Evolutionary conservation across 2,329 filamentous ascomycete genomes (phyloP).

Genomic region (Celoporthe dispersa): DNA sequence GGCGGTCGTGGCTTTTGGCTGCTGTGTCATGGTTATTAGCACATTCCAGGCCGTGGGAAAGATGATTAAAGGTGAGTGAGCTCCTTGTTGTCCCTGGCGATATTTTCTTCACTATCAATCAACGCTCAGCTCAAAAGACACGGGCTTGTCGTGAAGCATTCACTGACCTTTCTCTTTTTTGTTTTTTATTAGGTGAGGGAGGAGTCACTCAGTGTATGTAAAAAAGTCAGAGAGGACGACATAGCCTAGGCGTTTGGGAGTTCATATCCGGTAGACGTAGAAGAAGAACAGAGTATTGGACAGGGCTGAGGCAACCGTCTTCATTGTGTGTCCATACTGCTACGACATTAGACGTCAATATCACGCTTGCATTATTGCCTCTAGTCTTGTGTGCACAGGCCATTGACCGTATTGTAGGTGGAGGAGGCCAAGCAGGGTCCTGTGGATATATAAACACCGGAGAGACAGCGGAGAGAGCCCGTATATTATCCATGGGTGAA

Average conservation of each 20-base stretch:
- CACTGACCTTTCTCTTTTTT: conserved; percentile 1
- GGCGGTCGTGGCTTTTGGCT: conserved; percentile 37
- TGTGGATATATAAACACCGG: not conserved
- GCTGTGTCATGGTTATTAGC: conserved; percentile 38
- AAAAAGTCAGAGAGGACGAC: not conserved
- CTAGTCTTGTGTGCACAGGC: not conserved
- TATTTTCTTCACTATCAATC: not conserved
- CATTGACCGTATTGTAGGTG: not conserved
- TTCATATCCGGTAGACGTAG: conserved; percentile 1
- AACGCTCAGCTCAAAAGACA: not conserved
- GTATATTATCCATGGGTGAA: not conserved
- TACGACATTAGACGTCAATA: not conserved
- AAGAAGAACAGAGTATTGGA: conserved; percentile 5
- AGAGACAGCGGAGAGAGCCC: not conserved
- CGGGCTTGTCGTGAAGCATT: not conserved
- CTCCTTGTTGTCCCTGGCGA: not conserved
- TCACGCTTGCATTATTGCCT: not conserved
- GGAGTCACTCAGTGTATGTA: conserved; percentile 36
- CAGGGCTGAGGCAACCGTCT: not conserved
- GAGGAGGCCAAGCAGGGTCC: not conserved
- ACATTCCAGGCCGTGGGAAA: conserved; percentile 37
- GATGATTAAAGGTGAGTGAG: conserved; percentile 36
- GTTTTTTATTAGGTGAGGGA: conserved; percentile 34
- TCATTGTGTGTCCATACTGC: no score
- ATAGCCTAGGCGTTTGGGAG: conserved; percentile 3